A percentile compares a stretch with the other conserved stretches of the same genome.
Conservation (phyloP, 2,329 filamentous ascomycete genomes). For the Sclerotinia spermophila region DNA sequence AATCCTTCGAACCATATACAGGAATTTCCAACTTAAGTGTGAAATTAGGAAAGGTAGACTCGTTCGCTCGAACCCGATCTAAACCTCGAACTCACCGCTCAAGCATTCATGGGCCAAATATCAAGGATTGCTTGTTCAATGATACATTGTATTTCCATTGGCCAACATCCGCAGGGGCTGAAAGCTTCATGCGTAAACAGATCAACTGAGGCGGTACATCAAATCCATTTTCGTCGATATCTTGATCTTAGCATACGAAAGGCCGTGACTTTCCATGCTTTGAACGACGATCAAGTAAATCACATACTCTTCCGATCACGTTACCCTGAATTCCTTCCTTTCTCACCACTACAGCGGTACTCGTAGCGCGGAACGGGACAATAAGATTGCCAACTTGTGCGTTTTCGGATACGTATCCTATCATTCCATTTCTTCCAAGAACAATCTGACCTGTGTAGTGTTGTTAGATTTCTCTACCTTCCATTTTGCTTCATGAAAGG, state of each 20-base stretch:
- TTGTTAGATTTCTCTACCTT: slow-evolving; percentile 3
- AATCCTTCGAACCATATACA: not conserved
- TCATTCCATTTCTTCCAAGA: slow-evolving; percentile 19
- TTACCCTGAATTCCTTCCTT: not conserved
- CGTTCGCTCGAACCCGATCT: not conserved
- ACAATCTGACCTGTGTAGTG: not conserved
- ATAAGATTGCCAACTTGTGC: not conserved
- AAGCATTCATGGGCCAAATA: not conserved
- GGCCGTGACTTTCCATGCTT: slow-evolving; percentile 3
- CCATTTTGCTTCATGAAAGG: slow-evolving; percentile 15
- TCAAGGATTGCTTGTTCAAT: not conserved
- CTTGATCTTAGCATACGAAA: slow-evolving; percentile 8
- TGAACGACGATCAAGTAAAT: not conserved
- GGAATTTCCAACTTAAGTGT: too few relatives aligned
- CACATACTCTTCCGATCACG: slow-evolving; percentile 11
- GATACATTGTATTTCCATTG: not conserved
- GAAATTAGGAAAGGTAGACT: not conserved
- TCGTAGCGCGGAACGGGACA: slow-evolving; percentile 10
- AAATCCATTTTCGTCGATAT: slow-evolving; percentile 7
- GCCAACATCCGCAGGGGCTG: slow-evolving; percentile 5
- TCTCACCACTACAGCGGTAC: slow-evolving; percentile 10
- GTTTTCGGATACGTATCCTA: slow-evolving; percentile 11
- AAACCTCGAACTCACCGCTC: not conserved
- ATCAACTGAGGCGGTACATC: slow-evolving; percentile 2
- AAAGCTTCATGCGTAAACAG: slow-evolving; percentile 14